A percentile compares a stretch with the other conserved stretches of the same genome.
These are phyloP conservation scores for Blastomyces emzantsi DNA, from an alignment of 2,329 filamentous ascomycete species.

Conservation along the genomic window DNA sequence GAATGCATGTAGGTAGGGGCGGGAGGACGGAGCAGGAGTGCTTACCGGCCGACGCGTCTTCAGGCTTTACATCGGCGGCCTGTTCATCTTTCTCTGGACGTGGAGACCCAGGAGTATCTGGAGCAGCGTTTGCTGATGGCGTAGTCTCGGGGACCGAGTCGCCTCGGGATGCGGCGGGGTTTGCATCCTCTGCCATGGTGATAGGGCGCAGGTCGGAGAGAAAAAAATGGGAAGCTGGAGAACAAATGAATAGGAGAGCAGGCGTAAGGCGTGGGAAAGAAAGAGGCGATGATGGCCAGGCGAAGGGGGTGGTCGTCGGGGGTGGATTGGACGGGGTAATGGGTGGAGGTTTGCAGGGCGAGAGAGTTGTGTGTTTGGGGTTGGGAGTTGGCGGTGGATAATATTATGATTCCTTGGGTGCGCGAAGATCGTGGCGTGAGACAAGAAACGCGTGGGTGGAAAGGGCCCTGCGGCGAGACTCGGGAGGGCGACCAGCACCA, in stretches of 20 bases:
- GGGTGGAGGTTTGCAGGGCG: slow-evolving; percentile 18
- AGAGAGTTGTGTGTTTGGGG: slow-evolving; percentile 22
- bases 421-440: slow-evolving; percentile 22
- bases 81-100: slow-evolving; percentile 21
- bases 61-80: slow-evolving; percentile 19
- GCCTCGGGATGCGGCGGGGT: slow-evolving; percentile 26
- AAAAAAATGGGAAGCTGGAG: neutral
- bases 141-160: slow-evolving; percentile 27
- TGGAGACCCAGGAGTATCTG: slow-evolving; percentile 15
- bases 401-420: slow-evolving; percentile 15
- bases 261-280: neutral
- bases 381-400: slow-evolving; percentile 17
- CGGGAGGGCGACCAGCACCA: neutral
- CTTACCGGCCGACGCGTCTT: slow-evolving; percentile 27
- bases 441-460: slow-evolving; percentile 19
- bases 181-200: slow-evolving; percentile 34
- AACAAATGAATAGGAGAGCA: neutral
- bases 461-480: neutral
- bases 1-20: neutral
- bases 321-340: neutral
- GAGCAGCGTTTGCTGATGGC: slow-evolving; percentile 20
- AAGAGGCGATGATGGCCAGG: neutral
- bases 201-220: neutral
- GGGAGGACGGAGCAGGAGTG: neutral
- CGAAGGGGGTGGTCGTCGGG: neutral